Conservation (phyloP, 805 yeast genomes). For the Zygosaccharomyces lentus region DNA sequence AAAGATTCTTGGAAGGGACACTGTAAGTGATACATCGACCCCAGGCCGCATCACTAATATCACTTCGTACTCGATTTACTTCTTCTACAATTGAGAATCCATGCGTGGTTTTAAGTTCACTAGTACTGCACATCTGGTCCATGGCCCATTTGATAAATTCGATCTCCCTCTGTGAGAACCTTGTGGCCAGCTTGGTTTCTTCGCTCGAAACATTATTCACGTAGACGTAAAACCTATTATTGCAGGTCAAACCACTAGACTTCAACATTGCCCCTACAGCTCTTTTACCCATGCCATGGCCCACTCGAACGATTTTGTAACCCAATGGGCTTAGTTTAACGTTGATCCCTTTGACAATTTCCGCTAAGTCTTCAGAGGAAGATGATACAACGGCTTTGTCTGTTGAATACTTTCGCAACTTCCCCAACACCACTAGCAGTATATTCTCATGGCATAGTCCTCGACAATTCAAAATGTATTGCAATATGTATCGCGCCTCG, state of each 20-base stretch:
- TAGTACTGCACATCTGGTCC: constrained; percentile 14
- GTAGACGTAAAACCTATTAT: constrained; percentile 27
- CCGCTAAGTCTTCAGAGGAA: constrained; percentile 10
- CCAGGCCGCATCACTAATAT: constrained; percentile 15
- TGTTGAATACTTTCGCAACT: constrained; percentile 10
- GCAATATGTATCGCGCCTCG: constrained; percentile 18
- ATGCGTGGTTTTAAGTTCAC: background rate
- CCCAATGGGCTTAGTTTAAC: constrained; percentile 21
- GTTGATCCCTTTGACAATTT: constrained; percentile 20
- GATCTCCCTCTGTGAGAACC: constrained; percentile 26
- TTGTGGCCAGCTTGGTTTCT: constrained; percentile 30
- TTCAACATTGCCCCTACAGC: constrained; percentile 10
- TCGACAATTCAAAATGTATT: constrained; percentile 22
- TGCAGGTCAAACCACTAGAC: constrained; percentile 10
- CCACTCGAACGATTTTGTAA: constrained; percentile 21
- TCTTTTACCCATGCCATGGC: constrained; percentile 25
- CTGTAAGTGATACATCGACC: constrained; percentile 15
- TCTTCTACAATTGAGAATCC: constrained; percentile 12
- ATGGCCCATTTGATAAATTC: constrained; percentile 30
- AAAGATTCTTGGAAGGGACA: constrained; percentile 21
- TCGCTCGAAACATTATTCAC: constrained; percentile 23
- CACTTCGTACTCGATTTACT: constrained; percentile 16
- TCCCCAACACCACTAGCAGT: constrained; percentile 19
- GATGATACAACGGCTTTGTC: constrained; percentile 6
- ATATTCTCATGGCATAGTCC: constrained; percentile 28